These are phyloP conservation scores for Leersia perrieri DNA, from an alignment of 176 grass and related monocot species.

Conservation along the genomic window DNA sequence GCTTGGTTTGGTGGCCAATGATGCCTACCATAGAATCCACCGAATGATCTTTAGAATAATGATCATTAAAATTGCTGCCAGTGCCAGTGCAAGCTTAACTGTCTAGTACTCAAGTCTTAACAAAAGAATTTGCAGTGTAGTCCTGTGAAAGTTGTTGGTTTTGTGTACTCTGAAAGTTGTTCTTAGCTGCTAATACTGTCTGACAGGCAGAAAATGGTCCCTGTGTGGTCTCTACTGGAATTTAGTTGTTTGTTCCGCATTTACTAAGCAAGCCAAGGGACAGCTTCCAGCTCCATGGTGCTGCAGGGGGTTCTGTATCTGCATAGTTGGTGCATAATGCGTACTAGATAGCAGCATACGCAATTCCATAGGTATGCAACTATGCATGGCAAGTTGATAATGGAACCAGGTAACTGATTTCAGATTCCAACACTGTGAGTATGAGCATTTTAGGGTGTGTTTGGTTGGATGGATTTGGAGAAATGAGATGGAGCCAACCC, in stretches of 20 bases:
- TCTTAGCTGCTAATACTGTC: not conserved
- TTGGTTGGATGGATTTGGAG: too few relatives aligned
- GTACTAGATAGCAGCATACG: too few relatives aligned
- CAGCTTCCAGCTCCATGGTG: not conserved
- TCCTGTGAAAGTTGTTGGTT: not conserved
- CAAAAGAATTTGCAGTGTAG: not conserved
- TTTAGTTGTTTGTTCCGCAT: not conserved
- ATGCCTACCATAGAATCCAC: not conserved
- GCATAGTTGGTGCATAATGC: too few relatives aligned
- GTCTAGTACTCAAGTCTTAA: not conserved
- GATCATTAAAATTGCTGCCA: not conserved
- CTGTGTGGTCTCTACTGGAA: not conserved
- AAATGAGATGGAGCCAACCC: too few relatives aligned
- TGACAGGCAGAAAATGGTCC: not conserved
- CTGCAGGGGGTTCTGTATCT: not conserved
- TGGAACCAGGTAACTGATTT: too few relatives aligned
- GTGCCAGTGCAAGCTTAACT: not conserved
- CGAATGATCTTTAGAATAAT: not conserved
- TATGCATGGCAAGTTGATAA: too few relatives aligned
- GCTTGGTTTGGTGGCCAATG: slow-evolving; percentile 5
- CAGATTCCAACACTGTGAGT: too few relatives aligned
- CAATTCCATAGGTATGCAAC: too few relatives aligned
- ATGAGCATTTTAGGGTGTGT: too few relatives aligned
- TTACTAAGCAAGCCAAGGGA: not conserved
- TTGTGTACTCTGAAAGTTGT: not conserved